Conservation (phyloP, 495 filamentous ascomycete species). For the Penicillium coffeae region DNA sequence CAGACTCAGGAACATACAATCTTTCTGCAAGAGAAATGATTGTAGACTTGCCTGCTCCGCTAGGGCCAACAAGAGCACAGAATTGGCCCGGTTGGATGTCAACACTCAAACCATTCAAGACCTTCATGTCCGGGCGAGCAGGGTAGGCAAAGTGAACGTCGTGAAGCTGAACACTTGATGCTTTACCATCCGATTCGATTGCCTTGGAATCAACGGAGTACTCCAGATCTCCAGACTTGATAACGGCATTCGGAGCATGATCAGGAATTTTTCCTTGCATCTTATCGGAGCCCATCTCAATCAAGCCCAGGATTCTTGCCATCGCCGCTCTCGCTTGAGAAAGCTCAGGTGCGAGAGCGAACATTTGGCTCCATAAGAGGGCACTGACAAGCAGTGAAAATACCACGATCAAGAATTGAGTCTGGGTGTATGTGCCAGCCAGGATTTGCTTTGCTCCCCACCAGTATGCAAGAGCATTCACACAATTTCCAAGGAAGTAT, state of each 20-base stretch:
- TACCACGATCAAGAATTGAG: constrained; percentile 63
- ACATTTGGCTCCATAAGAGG: constrained; percentile 64
- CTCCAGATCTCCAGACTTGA: constrained; percentile 2
- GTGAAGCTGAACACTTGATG: constrained; percentile 47
- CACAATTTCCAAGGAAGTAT: constrained; percentile 48
- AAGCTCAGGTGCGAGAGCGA: constrained; percentile 59
- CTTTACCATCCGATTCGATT: not conserved
- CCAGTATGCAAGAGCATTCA: constrained; percentile 66
- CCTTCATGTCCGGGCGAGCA: constrained; percentile 48
- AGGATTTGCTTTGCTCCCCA: constrained; percentile 63
- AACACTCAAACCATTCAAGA: constrained; percentile 52
- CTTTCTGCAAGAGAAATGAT: constrained; percentile 58
- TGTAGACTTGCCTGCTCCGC: constrained; percentile 60
- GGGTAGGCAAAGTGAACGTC: constrained; percentile 60
- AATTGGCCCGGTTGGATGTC: constrained; percentile 55
- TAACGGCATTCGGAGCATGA: not conserved
- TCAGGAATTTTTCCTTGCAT: constrained; percentile 23
- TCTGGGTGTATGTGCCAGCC: constrained; percentile 51
- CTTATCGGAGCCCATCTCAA: constrained; percentile 40
- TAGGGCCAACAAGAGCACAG: constrained; percentile 57
- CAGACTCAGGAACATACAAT: constrained; percentile 48
- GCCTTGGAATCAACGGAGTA: constrained; percentile 16
- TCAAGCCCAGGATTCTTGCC: constrained; percentile 43
- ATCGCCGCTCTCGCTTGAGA: constrained; percentile 48
- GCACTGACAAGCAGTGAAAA: constrained; percentile 42